Percentiles rank a stretch among this genome's conserved stretches.
Conservation (phyloP, 805 yeast species). For the Kuraishia cidri region DNA sequence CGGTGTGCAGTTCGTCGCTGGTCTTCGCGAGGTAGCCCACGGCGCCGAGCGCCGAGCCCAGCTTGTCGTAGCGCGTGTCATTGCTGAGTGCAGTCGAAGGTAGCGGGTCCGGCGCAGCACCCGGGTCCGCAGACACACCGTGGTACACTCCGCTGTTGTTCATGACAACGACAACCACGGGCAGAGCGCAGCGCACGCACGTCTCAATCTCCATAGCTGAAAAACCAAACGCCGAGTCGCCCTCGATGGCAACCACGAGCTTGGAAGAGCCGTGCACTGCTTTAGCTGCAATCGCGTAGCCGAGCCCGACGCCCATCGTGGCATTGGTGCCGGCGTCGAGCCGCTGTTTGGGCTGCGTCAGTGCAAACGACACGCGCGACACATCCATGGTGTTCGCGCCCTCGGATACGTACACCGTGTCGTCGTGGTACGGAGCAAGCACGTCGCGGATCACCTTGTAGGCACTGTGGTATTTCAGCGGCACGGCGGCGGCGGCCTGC, state of each 20-base stretch:
- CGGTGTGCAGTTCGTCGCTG: constrained; percentile 25
- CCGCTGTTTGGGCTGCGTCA: constrained; percentile 40
- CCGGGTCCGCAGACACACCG: constrained; percentile 33
- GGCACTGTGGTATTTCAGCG: constrained; percentile 42
- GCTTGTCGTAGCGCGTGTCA: constrained; percentile 45
- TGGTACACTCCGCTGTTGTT: constrained; percentile 70
- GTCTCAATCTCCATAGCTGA: constrained; percentile 71
- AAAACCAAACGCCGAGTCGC: constrained; percentile 75
- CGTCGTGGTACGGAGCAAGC: constrained; percentile 18
- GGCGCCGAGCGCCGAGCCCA: constrained; percentile 50
- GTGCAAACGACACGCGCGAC: constrained; percentile 53
- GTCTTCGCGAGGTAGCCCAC: constrained; percentile 37
- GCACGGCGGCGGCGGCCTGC: constrained; percentile 5
- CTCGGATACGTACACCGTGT: constrained; percentile 43
- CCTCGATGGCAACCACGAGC: constrained; percentile 52
- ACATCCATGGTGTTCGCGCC: constrained; percentile 79
- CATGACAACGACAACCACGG: constrained; percentile 54
- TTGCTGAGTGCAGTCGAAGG: constrained; percentile 56
- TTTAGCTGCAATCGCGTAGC: constrained; percentile 61
- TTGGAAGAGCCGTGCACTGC: constrained; percentile 27
- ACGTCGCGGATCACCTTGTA: constrained; percentile 37
- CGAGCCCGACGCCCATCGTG: constrained; percentile 71
- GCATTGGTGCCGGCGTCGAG: constrained; percentile 73
- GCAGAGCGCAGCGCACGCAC: constrained; percentile 42
- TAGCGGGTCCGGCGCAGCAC: constrained; percentile 17